Percentiles rank a stretch among this genome's conserved stretches.
phyloP scores from a whole-genome alignment of 1,284 basidiomycete genomes.

The Puccinia coronata region DNA sequence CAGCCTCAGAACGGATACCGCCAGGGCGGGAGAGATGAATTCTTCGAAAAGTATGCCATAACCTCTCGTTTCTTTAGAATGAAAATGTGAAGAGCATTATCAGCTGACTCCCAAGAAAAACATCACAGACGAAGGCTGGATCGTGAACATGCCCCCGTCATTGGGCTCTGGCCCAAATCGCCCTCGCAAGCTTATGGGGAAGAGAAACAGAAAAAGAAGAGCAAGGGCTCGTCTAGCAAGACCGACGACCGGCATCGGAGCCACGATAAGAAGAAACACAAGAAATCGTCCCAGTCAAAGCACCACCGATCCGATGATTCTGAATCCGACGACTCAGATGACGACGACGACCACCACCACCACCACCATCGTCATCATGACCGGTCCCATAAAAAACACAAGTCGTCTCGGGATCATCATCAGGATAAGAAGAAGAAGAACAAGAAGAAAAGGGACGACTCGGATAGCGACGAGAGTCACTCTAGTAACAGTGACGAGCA shows the following conservation, averaged over 20 bases:
- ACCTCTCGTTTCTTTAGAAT: neutral
- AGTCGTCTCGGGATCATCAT: neutral
- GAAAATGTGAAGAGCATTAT: too few relatives aligned
- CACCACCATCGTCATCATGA: too few relatives aligned
- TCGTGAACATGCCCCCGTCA: conserved; percentile 18
- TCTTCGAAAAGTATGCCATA: conserved; percentile 34
- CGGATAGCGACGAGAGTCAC: neutral
- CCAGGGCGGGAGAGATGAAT: conserved; percentile 41
- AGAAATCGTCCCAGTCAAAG: neutral
- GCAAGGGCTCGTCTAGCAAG: neutral
- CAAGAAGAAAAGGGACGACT: neutral
- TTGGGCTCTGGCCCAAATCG: conserved; percentile 35
- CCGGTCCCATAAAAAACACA: conserved; percentile 1
- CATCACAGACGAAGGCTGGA: conserved; percentile 41
- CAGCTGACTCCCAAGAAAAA: too few relatives aligned
- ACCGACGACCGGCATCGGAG: neutral
- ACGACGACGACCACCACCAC: too few relatives aligned
- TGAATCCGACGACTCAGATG: conserved; percentile 1
- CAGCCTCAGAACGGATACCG: conserved; percentile 7
- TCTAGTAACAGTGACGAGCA: neutral
- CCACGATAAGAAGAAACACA: conserved; percentile 6
- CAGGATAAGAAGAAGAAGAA: neutral
- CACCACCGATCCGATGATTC: conserved; percentile 13
- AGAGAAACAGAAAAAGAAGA: conserved; percentile 16
- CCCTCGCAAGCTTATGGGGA: conserved; percentile 24